Conservation (phyloP, 148 eudicot species). For the Chenopodium suecicum region DNA sequence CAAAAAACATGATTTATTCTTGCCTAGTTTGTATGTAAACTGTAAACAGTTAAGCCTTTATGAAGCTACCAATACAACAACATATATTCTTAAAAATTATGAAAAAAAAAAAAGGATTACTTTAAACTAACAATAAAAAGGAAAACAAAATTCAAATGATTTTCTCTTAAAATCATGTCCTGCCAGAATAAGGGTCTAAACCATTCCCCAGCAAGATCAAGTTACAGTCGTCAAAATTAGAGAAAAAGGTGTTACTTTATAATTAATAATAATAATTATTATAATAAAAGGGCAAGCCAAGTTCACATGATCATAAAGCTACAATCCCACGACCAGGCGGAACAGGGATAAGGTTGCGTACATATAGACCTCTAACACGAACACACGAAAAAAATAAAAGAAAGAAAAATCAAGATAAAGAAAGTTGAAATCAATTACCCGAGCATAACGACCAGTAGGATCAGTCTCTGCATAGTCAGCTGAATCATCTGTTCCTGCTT, state of each 20-base stretch:
- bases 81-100: not conserved
- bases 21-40: too few relatives aligned
- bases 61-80: not conserved
- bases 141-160: too few relatives aligned
- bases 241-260: not conserved
- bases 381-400: not conserved
- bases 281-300: too few relatives aligned
- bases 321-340: not conserved
- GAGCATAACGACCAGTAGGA: slow-evolving; percentile 17
- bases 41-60: too few relatives aligned
- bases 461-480: slow-evolving; percentile 11
- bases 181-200: too few relatives aligned
- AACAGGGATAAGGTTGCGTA: not conserved
- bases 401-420: not conserved
- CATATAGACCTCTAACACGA: not conserved
- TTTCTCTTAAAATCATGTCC: too few relatives aligned
- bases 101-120: too few relatives aligned
- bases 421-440: not conserved
- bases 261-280: too few relatives aligned
- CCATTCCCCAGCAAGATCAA: not conserved
- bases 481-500: not conserved
- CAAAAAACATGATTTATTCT: not conserved
- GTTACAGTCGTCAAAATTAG: not conserved
- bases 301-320: not conserved
- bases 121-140: too few relatives aligned